A percentile compares a stretch with the other conserved stretches of the same genome.
phyloP scores from a whole-genome alignment of 768 basidiomycete species.

The Dacryopinax primogenitus region DNA sequence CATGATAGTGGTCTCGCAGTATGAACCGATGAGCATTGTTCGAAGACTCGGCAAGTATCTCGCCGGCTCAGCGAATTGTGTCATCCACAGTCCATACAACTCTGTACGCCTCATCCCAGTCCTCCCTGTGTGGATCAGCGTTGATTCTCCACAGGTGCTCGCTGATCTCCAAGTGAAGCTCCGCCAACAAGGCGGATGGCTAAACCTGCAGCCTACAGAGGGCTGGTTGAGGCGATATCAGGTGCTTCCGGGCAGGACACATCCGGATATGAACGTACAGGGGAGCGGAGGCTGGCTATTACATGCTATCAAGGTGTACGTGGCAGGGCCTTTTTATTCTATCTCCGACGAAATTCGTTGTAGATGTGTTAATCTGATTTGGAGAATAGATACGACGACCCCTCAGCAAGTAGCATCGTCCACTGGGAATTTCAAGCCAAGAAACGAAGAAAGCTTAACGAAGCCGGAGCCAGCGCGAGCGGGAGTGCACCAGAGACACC shows the following conservation, averaged over 20 bases:
- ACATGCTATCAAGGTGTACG: conserved; percentile 74
- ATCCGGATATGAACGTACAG: conserved; percentile 85
- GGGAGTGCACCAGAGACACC: background rate
- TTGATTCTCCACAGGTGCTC: conserved; percentile 42
- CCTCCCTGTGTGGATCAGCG: background rate
- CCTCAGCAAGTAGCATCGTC: background rate
- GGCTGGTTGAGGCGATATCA: conserved; percentile 84
- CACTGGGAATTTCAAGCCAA: background rate
- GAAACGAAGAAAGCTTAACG: background rate
- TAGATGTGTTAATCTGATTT: too few species aligned
- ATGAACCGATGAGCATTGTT: conserved; percentile 72
- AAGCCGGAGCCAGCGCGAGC: background rate
- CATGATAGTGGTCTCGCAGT: conserved; percentile 67
- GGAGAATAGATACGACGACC: background rate
- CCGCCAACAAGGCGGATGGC: conserved; percentile 49
- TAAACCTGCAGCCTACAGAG: conserved; percentile 73
- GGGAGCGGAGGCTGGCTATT: conserved; percentile 82
- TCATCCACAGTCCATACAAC: conserved; percentile 70
- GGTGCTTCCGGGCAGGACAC: conserved; percentile 89
- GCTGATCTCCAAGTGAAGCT: conserved; percentile 61
- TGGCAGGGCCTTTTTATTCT: too few species aligned
- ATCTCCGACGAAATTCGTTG: too few species aligned
- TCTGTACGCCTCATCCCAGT: conserved; percentile 39
- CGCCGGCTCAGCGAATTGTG: conserved; percentile 72
- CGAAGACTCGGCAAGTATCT: conserved; percentile 62